These are phyloP conservation scores for Scopulariopsis brevicaulis DNA, from an alignment of 2,329 filamentous ascomycete genomes.

Conservation along the genomic window DNA sequence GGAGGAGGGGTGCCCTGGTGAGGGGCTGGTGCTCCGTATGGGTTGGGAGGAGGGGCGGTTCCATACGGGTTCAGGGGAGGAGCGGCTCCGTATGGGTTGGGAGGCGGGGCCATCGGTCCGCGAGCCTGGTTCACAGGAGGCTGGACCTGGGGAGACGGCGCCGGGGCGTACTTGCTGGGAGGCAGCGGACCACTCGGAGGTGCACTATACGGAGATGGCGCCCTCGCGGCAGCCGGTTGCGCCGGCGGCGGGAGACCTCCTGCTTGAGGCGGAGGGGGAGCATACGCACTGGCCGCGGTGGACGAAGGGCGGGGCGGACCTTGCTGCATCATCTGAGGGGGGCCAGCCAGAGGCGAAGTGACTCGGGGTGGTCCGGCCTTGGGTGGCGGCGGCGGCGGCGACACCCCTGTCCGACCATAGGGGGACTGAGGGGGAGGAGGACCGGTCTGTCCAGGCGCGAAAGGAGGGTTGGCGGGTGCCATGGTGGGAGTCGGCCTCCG, in stretches of 20 bases:
- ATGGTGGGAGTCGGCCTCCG: constrained; percentile 65
- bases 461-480: constrained; percentile 62
- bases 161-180: constrained; percentile 64
- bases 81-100: constrained; percentile 24
- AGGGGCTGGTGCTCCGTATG: constrained; percentile 28
- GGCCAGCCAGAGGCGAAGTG: constrained; percentile 57
- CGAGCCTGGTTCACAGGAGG: constrained; percentile 33
- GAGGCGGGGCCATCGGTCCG: constrained; percentile 12
- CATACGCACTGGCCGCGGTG: constrained; percentile 15
- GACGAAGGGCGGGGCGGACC: constrained; percentile 8
- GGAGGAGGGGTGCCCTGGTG: constrained; percentile 29
- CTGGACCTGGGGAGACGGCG: constrained; percentile 48
- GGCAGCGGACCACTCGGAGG: constrained; percentile 58
- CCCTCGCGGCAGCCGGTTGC: constrained; percentile 57
- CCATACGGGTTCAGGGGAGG: too few relatives aligned
- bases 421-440: constrained; percentile 48
- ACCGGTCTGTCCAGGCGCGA: constrained; percentile 43
- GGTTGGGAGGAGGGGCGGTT: constrained; percentile 16
- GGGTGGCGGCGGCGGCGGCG: constrained; percentile 68
- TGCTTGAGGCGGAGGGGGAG: constrained; percentile 40
- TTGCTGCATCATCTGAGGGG: constrained; percentile 34
- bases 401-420: constrained; percentile 51
- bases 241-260: constrained; percentile 57
- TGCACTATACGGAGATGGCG: constrained; percentile 76
- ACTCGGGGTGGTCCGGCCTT: constrained; percentile 65